These are phyloP conservation scores for Cicer judaicum DNA, from an alignment of 306 rosid species.

Conservation along the genomic window DNA sequence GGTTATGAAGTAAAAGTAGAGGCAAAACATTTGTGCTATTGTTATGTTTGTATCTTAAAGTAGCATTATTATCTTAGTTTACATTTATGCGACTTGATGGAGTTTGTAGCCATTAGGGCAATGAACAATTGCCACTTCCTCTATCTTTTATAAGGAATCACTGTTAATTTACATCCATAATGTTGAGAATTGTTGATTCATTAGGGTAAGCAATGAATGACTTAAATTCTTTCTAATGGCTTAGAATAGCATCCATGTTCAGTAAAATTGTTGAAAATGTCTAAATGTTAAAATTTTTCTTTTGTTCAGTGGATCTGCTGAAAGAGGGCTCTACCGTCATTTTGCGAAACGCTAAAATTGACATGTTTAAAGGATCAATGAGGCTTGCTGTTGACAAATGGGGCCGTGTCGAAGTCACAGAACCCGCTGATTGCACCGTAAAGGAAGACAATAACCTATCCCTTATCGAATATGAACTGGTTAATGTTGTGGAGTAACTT, in stretches of 20 bases:
- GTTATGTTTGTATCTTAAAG: not conserved
- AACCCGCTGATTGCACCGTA: slow-evolving; percentile 59
- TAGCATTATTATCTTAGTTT: not conserved
- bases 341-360: slow-evolving; percentile 62
- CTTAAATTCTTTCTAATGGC: not conserved
- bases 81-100: not conserved
- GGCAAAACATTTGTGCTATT: not conserved
- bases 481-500: slow-evolving; percentile 64
- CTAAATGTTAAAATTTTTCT: not conserved
- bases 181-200: not conserved
- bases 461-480: slow-evolving; percentile 63
- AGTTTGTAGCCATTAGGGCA: not conserved
- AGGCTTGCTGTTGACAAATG: slow-evolving; percentile 70
- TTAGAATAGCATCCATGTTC: not conserved
- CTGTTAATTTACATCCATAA: slow-evolving; percentile 10
- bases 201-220: not conserved
- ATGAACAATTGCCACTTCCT: not conserved
- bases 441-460: slow-evolving; percentile 69
- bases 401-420: slow-evolving; percentile 67
- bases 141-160: not conserved
- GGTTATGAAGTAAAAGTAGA: too few species aligned
- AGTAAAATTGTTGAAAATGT: not conserved
- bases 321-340: slow-evolving; percentile 59
- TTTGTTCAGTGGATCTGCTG: slow-evolving; percentile 56
- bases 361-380: slow-evolving; percentile 72